Percentiles rank a stretch among this genome's conserved stretches.
Evolutionary conservation across 208 protist genomes (phyloP).

Genomic region (Phytomonas sp.): DNA sequence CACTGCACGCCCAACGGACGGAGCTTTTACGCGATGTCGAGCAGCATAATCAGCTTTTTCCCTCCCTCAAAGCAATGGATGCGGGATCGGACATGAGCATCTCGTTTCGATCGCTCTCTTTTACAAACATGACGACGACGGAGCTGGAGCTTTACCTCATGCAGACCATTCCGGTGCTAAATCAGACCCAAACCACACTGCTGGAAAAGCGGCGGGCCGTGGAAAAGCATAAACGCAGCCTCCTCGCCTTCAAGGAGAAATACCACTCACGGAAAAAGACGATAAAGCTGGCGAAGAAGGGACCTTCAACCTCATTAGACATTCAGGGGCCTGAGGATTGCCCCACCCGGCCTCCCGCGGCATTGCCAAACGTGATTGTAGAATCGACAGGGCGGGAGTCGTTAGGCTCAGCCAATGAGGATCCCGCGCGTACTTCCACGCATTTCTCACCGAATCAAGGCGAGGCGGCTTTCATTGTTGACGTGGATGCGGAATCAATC

Average conservation of each 20-base stretch:
- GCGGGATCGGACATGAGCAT: background rate
- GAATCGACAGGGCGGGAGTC: background rate
- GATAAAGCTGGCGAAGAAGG: background rate
- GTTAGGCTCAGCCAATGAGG: background rate
- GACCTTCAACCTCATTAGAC: background rate
- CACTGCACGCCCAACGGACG: slow-evolving; percentile 42
- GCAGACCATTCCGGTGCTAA: slow-evolving; percentile 36
- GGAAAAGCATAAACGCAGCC: slow-evolving; percentile 30
- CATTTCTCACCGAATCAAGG: background rate
- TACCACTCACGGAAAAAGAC: slow-evolving; percentile 29
- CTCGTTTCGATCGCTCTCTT: slow-evolving; percentile 11
- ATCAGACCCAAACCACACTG: slow-evolving; percentile 36
- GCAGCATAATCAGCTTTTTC: slow-evolving; percentile 39
- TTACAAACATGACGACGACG: slow-evolving; percentile 51
- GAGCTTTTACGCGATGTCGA: slow-evolving; percentile 36
- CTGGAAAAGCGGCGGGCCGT: slow-evolving; percentile 34
- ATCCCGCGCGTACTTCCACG: background rate
- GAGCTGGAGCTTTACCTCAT: slow-evolving; percentile 72
- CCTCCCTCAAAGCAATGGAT: slow-evolving; percentile 9
- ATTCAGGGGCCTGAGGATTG: background rate
- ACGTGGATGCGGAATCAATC: background rate
- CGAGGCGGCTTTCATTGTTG: background rate
- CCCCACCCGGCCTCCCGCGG: background rate
- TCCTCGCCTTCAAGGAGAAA: slow-evolving; percentile 27
- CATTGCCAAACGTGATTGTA: background rate